These are phyloP conservation scores for Cystofilobasidium ferigula DNA, from an alignment of 768 basidiomycete genomes.

Conservation along the genomic window DNA sequence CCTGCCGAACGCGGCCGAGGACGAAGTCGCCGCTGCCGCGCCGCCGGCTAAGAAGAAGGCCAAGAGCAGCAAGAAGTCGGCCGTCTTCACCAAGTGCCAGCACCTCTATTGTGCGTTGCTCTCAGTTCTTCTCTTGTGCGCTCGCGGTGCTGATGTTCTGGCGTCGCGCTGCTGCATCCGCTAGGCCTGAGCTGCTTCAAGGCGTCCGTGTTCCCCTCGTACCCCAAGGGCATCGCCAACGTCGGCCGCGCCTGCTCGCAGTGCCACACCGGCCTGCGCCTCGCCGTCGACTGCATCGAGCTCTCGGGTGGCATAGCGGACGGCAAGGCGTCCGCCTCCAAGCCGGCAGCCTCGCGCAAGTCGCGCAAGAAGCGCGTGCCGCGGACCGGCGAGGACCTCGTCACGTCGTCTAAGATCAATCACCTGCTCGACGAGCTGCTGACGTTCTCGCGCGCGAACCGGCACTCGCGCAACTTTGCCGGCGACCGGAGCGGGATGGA, in stretches of 20 bases:
- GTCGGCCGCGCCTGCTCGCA: conserved; percentile 58
- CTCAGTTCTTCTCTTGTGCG: not conserved
- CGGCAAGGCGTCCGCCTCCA: not conserved
- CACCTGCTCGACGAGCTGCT: conserved; percentile 69
- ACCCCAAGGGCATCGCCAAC: conserved; percentile 59
- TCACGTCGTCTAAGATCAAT: conserved; percentile 73
- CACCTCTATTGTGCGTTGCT: conserved; percentile 67
- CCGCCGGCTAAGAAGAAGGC: conserved; percentile 38
- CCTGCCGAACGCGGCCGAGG: conserved; percentile 42
- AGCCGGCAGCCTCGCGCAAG: not conserved
- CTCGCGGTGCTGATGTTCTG: not conserved
- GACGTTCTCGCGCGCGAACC: conserved; percentile 70
- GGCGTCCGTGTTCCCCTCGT: conserved; percentile 61
- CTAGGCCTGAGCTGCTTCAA: conserved; percentile 58
- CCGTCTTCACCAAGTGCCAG: conserved; percentile 80
- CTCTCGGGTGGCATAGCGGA: conserved; percentile 59
- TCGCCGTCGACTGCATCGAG: conserved; percentile 65
- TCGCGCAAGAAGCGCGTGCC: conserved; percentile 16
- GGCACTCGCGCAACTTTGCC: conserved; percentile 77
- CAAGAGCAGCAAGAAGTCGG: conserved; percentile 32
- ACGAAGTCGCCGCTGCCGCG: conserved; percentile 46
- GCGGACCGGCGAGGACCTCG: conserved; percentile 8
- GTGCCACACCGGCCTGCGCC: conserved; percentile 59
- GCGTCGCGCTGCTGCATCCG: not conserved
- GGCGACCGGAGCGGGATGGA: conserved; percentile 30